These are phyloP conservation scores for Irpex rosettiformis DNA, from an alignment of 1,284 basidiomycete genomes.

Conservation along the genomic window DNA sequence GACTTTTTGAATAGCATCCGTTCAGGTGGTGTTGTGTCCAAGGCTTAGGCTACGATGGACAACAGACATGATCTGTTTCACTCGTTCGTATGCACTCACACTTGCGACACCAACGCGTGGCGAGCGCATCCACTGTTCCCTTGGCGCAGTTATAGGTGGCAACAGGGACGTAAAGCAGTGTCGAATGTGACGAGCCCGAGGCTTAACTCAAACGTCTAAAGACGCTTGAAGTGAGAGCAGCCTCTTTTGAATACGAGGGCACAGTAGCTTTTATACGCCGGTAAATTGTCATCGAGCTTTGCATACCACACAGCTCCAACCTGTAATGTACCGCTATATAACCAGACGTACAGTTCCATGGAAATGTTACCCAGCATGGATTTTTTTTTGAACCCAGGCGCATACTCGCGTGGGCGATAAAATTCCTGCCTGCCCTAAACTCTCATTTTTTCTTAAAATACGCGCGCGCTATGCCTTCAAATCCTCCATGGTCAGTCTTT, in stretches of 20 bases:
- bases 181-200: background rate
- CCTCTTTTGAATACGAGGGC: no score
- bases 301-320: no score
- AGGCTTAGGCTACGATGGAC: conserved; percentile 17
- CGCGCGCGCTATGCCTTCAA: conserved; percentile 12
- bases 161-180: background rate
- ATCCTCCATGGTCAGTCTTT: conserved; percentile 31
- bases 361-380: no score
- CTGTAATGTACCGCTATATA: no score
- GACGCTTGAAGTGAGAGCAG: no score
- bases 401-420: background rate
- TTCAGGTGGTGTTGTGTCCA: conserved; percentile 54
- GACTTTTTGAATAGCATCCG: conserved; percentile 78
- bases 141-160: background rate
- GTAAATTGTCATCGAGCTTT: no score
- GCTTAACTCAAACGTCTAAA: no score
- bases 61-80: background rate
- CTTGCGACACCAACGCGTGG: background rate
- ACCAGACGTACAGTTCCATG: no score
- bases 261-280: no score
- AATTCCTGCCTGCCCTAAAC: conserved; percentile 27
- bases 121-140: background rate
- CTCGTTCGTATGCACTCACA: background rate
- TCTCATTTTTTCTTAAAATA: conserved; percentile 27
- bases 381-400: no score